Conservation (phyloP, 2,329 filamentous ascomycete species). For the Ramichloridium luteum region DNA sequence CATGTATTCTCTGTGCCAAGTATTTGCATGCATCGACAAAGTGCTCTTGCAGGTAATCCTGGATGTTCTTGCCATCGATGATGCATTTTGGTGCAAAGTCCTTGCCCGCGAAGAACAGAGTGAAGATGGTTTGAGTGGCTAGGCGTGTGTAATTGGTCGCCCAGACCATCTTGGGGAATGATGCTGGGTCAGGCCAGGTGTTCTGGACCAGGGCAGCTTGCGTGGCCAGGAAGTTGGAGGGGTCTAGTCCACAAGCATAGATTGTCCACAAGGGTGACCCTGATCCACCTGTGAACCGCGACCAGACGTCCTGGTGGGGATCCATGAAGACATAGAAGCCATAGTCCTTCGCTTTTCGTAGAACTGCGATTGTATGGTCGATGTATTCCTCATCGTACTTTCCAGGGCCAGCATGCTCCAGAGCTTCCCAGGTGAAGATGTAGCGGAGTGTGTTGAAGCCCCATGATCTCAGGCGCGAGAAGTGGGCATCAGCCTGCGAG, state of each 20-base stretch:
- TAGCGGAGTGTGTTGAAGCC: constrained; percentile 97
- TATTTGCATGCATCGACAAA: constrained; percentile 70
- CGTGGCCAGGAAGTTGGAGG: constrained; percentile 69
- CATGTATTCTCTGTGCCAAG: constrained; percentile 70
- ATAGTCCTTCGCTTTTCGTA: constrained; percentile 76
- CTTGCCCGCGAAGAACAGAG: constrained; percentile 78
- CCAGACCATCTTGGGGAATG: constrained; percentile 99
- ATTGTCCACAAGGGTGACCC: constrained; percentile 97
- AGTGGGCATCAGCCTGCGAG: constrained; percentile 74
- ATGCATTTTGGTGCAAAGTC: constrained; percentile 95
- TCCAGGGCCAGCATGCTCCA: constrained; percentile 82
- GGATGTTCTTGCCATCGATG: constrained; percentile 88
- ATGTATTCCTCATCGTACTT: constrained; percentile 92
- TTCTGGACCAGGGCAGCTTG: constrained; percentile 93
- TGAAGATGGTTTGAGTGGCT: constrained; percentile 82
- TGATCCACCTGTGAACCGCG: constrained; percentile 82
- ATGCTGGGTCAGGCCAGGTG: constrained; percentile 69
- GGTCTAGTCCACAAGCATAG: constrained; percentile 86
- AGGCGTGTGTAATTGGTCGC: constrained; percentile 90
- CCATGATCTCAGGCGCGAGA: constrained; percentile 71
- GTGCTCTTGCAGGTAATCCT: constrained; percentile 84
- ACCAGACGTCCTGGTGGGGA: constrained; percentile 98
- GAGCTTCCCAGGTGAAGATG: constrained; percentile 97
- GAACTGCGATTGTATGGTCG: constrained; percentile 71
- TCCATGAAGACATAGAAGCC: constrained; percentile 98